Conservation (phyloP, 352 stramenopile genomes). For the Pythium inflatum region DNA sequence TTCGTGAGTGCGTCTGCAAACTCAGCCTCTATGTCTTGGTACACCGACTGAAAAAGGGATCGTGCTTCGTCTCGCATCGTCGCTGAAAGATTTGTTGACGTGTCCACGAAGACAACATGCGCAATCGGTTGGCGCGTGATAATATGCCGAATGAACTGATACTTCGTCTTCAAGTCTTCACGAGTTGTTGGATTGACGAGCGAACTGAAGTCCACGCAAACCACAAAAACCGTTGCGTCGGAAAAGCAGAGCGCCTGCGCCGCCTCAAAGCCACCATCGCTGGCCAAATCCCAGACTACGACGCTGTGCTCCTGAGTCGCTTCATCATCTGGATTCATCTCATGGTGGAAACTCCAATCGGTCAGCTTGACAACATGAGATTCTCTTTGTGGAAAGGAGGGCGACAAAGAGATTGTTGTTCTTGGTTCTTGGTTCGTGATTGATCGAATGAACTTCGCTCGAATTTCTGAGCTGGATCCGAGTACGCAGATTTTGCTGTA, state of each 20-base stretch:
- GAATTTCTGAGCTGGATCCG: not conserved
- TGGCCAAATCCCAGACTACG: not conserved
- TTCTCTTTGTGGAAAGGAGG: no score
- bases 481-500: not conserved
- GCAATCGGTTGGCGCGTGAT: not conserved
- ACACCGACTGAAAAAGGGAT: not conserved
- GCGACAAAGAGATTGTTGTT: no score
- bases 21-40: not conserved
- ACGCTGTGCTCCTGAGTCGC: not conserved
- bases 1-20: no score
- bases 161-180: not conserved
- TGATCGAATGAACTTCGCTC: conserved; percentile 1
- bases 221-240: not conserved
- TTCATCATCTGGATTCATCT: not conserved
- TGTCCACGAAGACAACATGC: not conserved
- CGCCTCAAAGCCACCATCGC: not conserved
- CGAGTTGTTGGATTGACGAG: no score
- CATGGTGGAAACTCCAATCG: not conserved
- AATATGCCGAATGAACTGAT: not conserved
- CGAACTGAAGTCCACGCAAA: not conserved
- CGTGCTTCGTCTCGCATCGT: not conserved
- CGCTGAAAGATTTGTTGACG: not conserved
- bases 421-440: not conserved
- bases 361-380: not conserved
- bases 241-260: not conserved